phyloP scores from a whole-genome alignment of 192 early-diverging fungal genomes.

The Gaertneriomyces sp. region DNA sequence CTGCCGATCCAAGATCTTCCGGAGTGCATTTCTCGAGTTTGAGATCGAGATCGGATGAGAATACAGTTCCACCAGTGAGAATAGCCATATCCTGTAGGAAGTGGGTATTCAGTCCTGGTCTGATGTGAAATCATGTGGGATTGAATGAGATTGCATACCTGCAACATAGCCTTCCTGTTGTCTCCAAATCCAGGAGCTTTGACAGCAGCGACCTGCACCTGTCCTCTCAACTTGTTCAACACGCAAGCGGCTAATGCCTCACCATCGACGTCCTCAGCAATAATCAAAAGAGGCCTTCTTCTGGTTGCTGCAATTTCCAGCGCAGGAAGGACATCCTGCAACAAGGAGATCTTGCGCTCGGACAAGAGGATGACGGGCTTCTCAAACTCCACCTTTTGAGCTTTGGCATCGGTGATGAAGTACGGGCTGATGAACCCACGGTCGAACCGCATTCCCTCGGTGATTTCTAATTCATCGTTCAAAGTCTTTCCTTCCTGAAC shows the following conservation, averaged over 20 bases:
- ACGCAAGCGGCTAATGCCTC: constrained; percentile 99
- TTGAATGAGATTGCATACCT: constrained; percentile 18
- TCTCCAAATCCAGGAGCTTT: constrained; percentile 99
- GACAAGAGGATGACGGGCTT: constrained; percentile 98
- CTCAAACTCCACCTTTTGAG: constrained; percentile 99
- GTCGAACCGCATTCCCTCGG: constrained; percentile 99
- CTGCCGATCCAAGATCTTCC: constrained; percentile 88
- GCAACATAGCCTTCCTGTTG: constrained; percentile 98
- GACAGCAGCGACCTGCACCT: constrained; percentile 93
- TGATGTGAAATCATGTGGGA: too few species aligned
- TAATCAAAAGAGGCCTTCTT: constrained; percentile 94
- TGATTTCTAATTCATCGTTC: constrained; percentile 98
- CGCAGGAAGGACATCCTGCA: constrained; percentile 95
- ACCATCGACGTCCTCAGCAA: constrained; percentile 98
- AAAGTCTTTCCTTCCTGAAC: constrained; percentile 99
- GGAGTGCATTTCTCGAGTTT: constrained; percentile 91
- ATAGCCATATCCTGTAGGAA: constrained; percentile 76
- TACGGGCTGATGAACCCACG: constrained; percentile 99
- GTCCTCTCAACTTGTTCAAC: constrained; percentile 98
- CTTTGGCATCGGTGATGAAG: constrained; percentile 98
- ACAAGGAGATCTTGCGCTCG: constrained; percentile 94
- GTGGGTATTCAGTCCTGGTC: too few species aligned
- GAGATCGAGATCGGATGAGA: constrained; percentile 93
- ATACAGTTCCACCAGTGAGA: constrained; percentile 94
- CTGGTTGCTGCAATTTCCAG: constrained; percentile 90